A percentile compares a stretch with the other conserved stretches of the same genome.
These are phyloP conservation scores for Amphibolis antarctica DNA, from an alignment of 106 monocot species.

Conservation along the genomic window DNA sequence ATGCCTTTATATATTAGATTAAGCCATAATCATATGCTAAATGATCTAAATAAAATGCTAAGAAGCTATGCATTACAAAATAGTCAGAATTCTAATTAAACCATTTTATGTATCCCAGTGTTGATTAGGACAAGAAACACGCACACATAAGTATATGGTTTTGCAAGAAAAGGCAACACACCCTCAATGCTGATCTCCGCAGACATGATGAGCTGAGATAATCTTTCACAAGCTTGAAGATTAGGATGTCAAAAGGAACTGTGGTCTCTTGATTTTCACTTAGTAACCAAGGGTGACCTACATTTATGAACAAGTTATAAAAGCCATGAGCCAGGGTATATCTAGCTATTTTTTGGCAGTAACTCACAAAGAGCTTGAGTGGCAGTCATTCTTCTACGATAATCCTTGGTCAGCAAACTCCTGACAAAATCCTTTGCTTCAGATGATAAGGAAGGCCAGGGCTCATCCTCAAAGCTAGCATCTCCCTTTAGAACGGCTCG, in stretches of 20 bases:
- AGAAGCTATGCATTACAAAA: no score
- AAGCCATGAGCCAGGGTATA: background rate
- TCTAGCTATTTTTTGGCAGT: background rate
- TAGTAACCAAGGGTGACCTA: constrained; percentile 88
- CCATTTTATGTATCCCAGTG: no score
- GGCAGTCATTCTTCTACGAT: constrained; percentile 24
- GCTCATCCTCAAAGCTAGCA: constrained; percentile 79
- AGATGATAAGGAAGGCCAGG: constrained; percentile 21
- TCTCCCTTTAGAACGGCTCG: constrained; percentile 89
- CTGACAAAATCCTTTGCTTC: constrained; percentile 29
- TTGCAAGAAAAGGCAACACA: constrained; percentile 5
- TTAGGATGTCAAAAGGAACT: constrained; percentile 47
- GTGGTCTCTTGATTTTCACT: constrained; percentile 27
- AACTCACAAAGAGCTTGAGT: constrained; percentile 20
- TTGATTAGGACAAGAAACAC: no score
- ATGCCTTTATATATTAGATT: no score
- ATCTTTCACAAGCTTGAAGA: constrained; percentile 50
- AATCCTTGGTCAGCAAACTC: constrained; percentile 55
- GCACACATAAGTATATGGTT: no score
- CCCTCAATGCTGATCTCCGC: constrained; percentile 61
- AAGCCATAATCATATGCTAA: no score
- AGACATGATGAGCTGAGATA: constrained; percentile 57
- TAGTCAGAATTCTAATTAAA: no score
- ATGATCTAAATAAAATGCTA: no score
- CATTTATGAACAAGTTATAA: background rate